Conservation (phyloP, 148 eudicot species). For the Rhododendron simsii region DNA sequence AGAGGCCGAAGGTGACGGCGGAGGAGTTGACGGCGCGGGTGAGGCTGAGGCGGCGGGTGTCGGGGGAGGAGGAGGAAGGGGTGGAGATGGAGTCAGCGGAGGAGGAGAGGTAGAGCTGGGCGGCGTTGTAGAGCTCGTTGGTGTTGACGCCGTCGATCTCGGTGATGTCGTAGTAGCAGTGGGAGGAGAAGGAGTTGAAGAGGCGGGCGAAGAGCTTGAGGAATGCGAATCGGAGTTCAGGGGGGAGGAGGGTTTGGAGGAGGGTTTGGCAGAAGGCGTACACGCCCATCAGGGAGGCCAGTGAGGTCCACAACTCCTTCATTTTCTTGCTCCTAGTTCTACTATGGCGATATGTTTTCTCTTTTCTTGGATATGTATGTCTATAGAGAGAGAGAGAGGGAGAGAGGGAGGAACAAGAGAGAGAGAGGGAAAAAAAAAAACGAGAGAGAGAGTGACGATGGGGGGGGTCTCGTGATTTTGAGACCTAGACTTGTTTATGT, state of each 20-base stretch:
- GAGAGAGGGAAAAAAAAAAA: neutral
- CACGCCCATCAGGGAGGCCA: conserved; percentile 88
- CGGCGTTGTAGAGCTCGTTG: conserved; percentile 93
- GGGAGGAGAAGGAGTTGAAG: conserved; percentile 53
- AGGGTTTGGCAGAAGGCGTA: conserved; percentile 72
- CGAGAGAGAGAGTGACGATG: neutral
- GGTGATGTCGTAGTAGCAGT: conserved; percentile 86
- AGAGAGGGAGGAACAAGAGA: neutral
- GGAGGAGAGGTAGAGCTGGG: conserved; percentile 62
- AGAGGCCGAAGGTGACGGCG: conserved; percentile 61
- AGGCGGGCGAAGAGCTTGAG: conserved; percentile 46
- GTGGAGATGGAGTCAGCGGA: conserved; percentile 30
- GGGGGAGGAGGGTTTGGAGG: conserved; percentile 67
- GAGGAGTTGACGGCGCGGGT: conserved; percentile 73
- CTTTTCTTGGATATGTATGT: neutral
- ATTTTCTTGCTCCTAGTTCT: conserved; percentile 17
- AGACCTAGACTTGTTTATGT: neutral
- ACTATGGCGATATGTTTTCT: neutral
- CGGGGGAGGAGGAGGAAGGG: neutral
- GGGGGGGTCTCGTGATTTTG: neutral
- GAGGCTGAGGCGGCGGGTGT: conserved; percentile 51
- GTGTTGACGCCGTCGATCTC: conserved; percentile 97
- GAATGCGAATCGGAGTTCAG: conserved; percentile 58
- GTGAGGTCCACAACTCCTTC: conserved; percentile 79
- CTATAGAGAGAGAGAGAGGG: too few species aligned